A percentile compares a stretch with the other conserved stretches of the same genome.
Evolutionary conservation across 306 rosid genomes (phyloP).

Genomic region (Hippophae gyantsensis): DNA sequence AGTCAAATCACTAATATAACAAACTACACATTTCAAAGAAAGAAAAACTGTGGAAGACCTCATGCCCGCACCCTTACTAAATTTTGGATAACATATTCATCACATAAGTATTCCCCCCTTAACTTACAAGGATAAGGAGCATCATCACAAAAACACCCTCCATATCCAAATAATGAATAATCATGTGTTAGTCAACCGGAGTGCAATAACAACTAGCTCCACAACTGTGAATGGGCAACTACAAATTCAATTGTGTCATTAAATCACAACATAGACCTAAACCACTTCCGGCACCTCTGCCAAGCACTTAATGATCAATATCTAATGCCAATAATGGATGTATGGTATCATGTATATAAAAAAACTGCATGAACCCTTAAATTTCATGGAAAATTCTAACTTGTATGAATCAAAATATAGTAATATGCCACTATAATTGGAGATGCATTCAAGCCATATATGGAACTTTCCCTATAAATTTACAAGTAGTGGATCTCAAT

Average conservation of each 20-base stretch:
- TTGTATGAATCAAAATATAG: constrained; percentile 4
- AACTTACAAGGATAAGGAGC: constrained; percentile 98
- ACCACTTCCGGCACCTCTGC: constrained; percentile 32
- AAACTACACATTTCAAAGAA: neutral
- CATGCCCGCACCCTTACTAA: constrained; percentile 83
- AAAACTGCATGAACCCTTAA: too few relatives aligned
- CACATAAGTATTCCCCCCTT: constrained; percentile 94
- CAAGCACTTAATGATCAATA: constrained; percentile 24
- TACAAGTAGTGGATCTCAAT: constrained; percentile 36
- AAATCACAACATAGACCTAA: constrained; percentile 23
- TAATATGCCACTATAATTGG: constrained; percentile 11
- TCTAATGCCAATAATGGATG: constrained; percentile 1
- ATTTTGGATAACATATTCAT: constrained; percentile 85
- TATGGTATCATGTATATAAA: constrained; percentile 8
- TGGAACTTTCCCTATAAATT: constrained; percentile 29
- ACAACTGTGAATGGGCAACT: constrained; percentile 85
- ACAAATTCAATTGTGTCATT: constrained; percentile 34
- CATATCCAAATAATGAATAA: constrained; percentile 52
- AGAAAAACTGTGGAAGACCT: constrained; percentile 60
- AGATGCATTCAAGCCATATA: constrained; percentile 16
- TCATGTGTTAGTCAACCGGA: constrained; percentile 93
- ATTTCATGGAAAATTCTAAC: constrained; percentile 17
- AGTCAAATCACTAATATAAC: constrained; percentile 13
- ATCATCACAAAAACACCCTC: constrained; percentile 74
- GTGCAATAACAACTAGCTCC: constrained; percentile 86